Evolutionary conservation across 192 early-diverging fungal species (phyloP).

Genomic region (Backusella macrospora): DNA sequence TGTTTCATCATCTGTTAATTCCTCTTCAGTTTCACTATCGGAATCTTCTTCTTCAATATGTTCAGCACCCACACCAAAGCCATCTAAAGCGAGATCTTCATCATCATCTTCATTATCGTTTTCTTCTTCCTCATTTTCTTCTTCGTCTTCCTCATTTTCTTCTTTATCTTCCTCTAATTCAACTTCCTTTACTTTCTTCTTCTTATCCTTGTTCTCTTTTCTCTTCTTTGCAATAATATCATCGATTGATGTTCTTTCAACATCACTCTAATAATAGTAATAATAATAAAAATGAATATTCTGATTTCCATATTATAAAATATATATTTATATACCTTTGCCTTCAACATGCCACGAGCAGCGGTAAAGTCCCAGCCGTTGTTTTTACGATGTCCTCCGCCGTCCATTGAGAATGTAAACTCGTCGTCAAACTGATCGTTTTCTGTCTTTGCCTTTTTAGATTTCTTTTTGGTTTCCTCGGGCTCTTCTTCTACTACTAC

Average conservation of each 20-base stretch:
- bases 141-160: slow-evolving; percentile 49
- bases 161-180: slow-evolving; percentile 41
- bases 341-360: slow-evolving; percentile 74
- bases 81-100: slow-evolving; percentile 38
- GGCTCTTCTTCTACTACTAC: slow-evolving; percentile 19
- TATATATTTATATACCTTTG: slow-evolving; percentile 40
- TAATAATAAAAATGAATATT: slow-evolving; percentile 1
- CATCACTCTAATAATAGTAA: neutral
- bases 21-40: slow-evolving; percentile 51
- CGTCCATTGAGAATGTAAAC: slow-evolving; percentile 81
- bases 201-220: slow-evolving; percentile 24
- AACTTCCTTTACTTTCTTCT: slow-evolving; percentile 35
- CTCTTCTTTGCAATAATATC: slow-evolving; percentile 50
- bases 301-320: neutral
- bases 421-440: slow-evolving; percentile 57
- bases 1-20: slow-evolving; percentile 45
- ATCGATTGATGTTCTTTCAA: slow-evolving; percentile 35
- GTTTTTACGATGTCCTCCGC: slow-evolving; percentile 60
- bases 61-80: slow-evolving; percentile 34
- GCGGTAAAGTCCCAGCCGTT: slow-evolving; percentile 83
- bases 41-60: slow-evolving; percentile 42
- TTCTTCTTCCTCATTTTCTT: slow-evolving; percentile 21
- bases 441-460: slow-evolving; percentile 31
- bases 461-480: slow-evolving; percentile 16
- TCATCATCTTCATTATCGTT: slow-evolving; percentile 27